Conservation (phyloP, 192 early-diverging fungal species). For the Obelidium mucronatum region DNA sequence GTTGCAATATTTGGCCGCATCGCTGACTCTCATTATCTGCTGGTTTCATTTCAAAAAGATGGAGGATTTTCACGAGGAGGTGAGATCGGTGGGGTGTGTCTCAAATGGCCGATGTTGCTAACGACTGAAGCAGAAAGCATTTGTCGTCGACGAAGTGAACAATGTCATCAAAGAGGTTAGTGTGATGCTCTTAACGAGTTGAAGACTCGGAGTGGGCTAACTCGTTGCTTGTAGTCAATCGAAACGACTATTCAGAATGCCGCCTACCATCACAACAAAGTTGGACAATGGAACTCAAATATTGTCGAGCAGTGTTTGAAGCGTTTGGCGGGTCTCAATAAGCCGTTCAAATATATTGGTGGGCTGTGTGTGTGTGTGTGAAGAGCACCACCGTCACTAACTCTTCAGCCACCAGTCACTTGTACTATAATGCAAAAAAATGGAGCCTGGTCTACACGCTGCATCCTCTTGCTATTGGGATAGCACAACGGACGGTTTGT, state of each 20-base stretch:
- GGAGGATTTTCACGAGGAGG: conserved; percentile 37
- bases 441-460: conserved; percentile 78
- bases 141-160: conserved; percentile 70
- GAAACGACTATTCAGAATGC: conserved; percentile 72
- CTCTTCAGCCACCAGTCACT: conserved; percentile 54
- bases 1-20: too few relatives aligned
- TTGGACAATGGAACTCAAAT: conserved; percentile 76
- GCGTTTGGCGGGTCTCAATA: conserved; percentile 69
- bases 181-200: neutral
- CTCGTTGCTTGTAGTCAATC: conserved; percentile 55
- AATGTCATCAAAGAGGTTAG: conserved; percentile 69
- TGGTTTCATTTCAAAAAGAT: too few relatives aligned
- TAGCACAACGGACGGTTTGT: conserved; percentile 64
- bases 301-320: conserved; percentile 74
- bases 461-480: conserved; percentile 82
- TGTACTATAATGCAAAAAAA: conserved; percentile 87
- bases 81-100: neutral
- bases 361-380: conserved; percentile 16
- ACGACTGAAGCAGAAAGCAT: conserved; percentile 55
- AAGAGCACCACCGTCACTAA: neutral
- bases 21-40: too few relatives aligned
- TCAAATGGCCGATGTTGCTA: neutral
- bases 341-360: conserved; percentile 85
- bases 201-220: neutral
- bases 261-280: conserved; percentile 76